Base-by-base conservation (phyloP, 441 rosid species). In the Geranium incanum region DNA sequence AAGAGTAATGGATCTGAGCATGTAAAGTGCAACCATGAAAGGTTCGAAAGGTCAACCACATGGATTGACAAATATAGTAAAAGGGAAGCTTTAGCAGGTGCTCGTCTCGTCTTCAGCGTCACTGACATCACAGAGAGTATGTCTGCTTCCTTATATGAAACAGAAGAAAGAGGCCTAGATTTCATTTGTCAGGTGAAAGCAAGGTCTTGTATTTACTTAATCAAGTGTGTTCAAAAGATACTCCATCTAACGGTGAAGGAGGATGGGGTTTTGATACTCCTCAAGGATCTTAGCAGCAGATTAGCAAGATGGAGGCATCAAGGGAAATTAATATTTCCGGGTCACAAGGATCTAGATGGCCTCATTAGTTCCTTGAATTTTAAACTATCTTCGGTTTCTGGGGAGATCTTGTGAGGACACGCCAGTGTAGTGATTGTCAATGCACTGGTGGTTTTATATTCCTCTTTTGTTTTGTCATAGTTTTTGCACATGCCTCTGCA, bases 61-160 rank as follows among this genome's bases (percentile, higher is more conserved):
- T 72, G 71, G 71, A 65, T 12, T 7, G 62, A 73, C 43, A 81
- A 73, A 52, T 85, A 70, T 52, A 78, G 75, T 70, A 72, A 78
- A 74, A 85, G 69, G 71, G 95, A 90, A 68, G 84, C 86, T 63
- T 4, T 81, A 41, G 82, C 86, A 69, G 95, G 92, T 78, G 83
- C 84, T 9, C 62, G 76, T 68, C 84, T 86, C 64, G 86, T 89
- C 77, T 90, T 92, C 68, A 77, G 70, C 65, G 79, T 92, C 77
- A 81, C 85, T 12, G 89, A 88, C 68, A 76, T 78, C 63, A 83
- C 80, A 62, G 89, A 87, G 81, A 81, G 83, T 78, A 74, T 92
- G 81, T 79, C 85, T 36, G 74, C 78, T 67, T 84, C 88, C 0
- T 72, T 84, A 66, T 86, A 72, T 59, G 86, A 86, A 74, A 84